Evolutionary conservation across 306 rosid genomes (phyloP), one percentile per base, ranked within the genome.

Genomic region (Heteromeles arbutifolia): DNA sequence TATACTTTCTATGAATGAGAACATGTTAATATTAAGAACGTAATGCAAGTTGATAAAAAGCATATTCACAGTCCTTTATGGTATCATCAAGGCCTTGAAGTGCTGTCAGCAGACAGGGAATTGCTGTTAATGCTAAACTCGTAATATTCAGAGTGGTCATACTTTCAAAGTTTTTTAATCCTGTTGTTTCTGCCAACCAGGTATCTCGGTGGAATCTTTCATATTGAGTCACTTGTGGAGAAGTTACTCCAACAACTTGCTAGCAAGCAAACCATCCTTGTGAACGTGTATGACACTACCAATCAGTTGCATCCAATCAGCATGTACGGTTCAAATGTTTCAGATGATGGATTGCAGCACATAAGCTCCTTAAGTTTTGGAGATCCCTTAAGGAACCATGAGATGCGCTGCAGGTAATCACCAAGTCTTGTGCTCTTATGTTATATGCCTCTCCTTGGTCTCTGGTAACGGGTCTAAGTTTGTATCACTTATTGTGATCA

Each of bases 201-300:
- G 89, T 95, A 95, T 86, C 97, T 95, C 77, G 99, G 99, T 12
- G 99, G 98, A 43, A 87, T 95, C 34, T 95, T 95, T 83, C 97
- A 95, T 74, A 83, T 95, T 11, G 97, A 92, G 88, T 95, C 97
- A 29, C 91, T 95, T 29, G 97, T 95, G 81, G 99, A 95, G 85
- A 95, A 95, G 81, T 86, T 95, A 78, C 97, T 92, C 75, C 99
- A 95, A 39, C 98, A 92, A 79, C 98, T 95, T 58, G 93, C 99
- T 56, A 92, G 99, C 96, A 92, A 95, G 90, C 97, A 92, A 86
- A 90, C 86, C 6, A 93, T 95, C 67, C 85, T 95, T 62, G 97
- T 95, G 66, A 87, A 90, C 80, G 99, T 95, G 68, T 95, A 90
- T 81, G 99, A 95, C 75, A 95, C 92, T 26, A 89, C 97, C 43